These are phyloP conservation scores for Larix sibirica DNA, from an alignment of 83 land plant genomes.

Conservation along the genomic window DNA sequence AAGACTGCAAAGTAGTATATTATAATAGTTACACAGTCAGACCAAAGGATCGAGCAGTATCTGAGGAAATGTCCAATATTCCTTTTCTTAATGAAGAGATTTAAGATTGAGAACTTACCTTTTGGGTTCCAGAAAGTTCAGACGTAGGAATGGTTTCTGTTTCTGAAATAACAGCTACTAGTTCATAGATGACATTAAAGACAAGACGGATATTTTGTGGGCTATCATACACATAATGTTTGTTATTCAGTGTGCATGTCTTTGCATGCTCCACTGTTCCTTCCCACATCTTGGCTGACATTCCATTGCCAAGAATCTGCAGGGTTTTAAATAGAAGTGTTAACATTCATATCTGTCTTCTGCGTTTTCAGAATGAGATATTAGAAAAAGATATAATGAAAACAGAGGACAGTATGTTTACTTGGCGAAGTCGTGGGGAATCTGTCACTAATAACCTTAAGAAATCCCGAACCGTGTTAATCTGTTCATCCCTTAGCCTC, in stretches of 20 bases:
- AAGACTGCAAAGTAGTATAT: slow-evolving; percentile 43
- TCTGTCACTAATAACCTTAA: slow-evolving; percentile 43
- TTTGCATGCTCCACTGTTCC: slow-evolving; percentile 83
- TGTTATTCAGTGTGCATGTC: slow-evolving; percentile 72
- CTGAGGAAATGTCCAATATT: not conserved
- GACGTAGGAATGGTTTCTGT: slow-evolving; percentile 51
- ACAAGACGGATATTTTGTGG: slow-evolving; percentile 55
- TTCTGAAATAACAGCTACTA: slow-evolving; percentile 49
- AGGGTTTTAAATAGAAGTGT: slow-evolving; percentile 6
- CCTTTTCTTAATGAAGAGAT: not conserved
- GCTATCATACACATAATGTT: slow-evolving; percentile 65
- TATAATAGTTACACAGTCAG: not conserved
- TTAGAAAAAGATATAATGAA: not conserved
- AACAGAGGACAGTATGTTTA: slow-evolving; percentile 17
- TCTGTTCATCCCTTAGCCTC: slow-evolving; percentile 27
- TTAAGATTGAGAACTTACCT: slow-evolving; percentile 36
- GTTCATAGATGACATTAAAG: slow-evolving; percentile 77
- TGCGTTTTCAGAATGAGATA: not conserved
- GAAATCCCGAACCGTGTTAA: slow-evolving; percentile 70
- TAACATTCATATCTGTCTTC: not conserved
- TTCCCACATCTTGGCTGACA: slow-evolving; percentile 97
- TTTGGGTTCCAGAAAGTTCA: slow-evolving; percentile 62
- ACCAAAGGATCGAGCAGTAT: not conserved
- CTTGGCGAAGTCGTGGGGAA: slow-evolving; percentile 40
- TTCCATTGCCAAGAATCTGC: slow-evolving; percentile 84